These are phyloP conservation scores for Boeremia exigua DNA, from an alignment of 2,329 filamentous ascomycete species.

Conservation along the genomic window DNA sequence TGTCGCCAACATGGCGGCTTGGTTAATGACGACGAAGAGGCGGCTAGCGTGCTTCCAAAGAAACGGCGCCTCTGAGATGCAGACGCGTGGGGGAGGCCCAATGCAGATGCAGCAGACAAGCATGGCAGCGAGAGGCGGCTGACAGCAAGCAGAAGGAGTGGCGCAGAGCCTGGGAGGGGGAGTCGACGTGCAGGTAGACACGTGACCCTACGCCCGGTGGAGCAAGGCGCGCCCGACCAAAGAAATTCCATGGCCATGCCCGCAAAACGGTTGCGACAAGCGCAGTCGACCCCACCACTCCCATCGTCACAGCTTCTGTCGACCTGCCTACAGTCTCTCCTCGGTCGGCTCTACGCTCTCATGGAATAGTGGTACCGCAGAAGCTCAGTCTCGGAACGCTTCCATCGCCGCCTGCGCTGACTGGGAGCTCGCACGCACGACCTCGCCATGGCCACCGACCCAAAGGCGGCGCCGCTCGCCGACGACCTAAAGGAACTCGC, in stretches of 20 bases:
- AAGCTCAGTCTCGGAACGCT: conserved; percentile 17
- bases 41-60: conserved; percentile 12
- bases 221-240: conserved; percentile 9
- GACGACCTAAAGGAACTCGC: conserved; percentile 44
- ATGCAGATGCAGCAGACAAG: too few species aligned
- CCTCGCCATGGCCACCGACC: conserved; percentile 40
- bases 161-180: background rate
- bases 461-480: conserved; percentile 42
- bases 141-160: too few species aligned
- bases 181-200: background rate
- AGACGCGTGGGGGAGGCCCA: background rate
- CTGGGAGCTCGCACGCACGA: conserved; percentile 21
- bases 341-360: conserved; percentile 3
- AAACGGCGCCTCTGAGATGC: background rate
- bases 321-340: conserved; percentile 1
- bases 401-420: conserved; percentile 32
- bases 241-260: conserved; percentile 15
- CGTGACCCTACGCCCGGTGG: background rate
- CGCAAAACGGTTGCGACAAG: conserved; percentile 15
- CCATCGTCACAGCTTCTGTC: conserved; percentile 14
- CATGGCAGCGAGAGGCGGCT: too few species aligned
- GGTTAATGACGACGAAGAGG: conserved; percentile 21
- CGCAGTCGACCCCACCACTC: conserved; percentile 12
- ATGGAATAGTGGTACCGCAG: conserved; percentile 32
- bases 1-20: conserved; percentile 1